A percentile compares a stretch with the other conserved stretches of the same genome.
Evolutionary conservation across 1,139 yeast species (phyloP).

Genomic region (Zygoascus hellenicus): DNA sequence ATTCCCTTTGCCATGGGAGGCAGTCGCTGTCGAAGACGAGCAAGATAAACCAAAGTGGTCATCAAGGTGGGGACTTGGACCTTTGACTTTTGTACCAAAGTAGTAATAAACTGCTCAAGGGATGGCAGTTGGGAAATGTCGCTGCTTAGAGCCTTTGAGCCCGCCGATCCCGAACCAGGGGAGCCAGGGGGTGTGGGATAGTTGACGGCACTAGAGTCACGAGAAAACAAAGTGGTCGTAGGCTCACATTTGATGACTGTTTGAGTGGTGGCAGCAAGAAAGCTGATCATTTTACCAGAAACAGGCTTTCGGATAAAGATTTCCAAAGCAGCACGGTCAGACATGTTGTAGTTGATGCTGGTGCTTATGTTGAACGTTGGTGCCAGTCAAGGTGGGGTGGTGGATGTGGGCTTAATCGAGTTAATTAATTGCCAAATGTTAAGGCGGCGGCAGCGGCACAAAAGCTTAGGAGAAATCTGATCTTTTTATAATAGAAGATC

Average conservation of each 20-base stretch:
- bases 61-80: conserved; percentile 93
- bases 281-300: conserved; percentile 68
- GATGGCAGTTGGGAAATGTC: conserved; percentile 32
- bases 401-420: background rate
- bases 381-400: no score
- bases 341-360: conserved; percentile 28
- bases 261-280: conserved; percentile 71
- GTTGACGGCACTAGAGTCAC: conserved; percentile 5
- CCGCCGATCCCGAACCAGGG: conserved; percentile 26
- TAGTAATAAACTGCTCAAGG: conserved; percentile 61
- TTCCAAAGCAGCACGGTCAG: conserved; percentile 60
- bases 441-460: no score
- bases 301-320: conserved; percentile 75
- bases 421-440: no score
- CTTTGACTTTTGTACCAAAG: conserved; percentile 69
- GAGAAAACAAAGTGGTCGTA: conserved; percentile 14
- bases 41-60: conserved; percentile 81
- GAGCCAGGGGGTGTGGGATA: conserved; percentile 44
- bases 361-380: background rate
- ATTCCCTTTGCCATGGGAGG: conserved; percentile 91
- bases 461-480: no score
- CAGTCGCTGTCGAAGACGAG: conserved; percentile 65
- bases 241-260: conserved; percentile 60
- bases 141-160: background rate
- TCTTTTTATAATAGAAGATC: no score